These are phyloP conservation scores for Monosporascus ibericus DNA, from an alignment of 2,329 filamentous ascomycete genomes.

Conservation along the genomic window DNA sequence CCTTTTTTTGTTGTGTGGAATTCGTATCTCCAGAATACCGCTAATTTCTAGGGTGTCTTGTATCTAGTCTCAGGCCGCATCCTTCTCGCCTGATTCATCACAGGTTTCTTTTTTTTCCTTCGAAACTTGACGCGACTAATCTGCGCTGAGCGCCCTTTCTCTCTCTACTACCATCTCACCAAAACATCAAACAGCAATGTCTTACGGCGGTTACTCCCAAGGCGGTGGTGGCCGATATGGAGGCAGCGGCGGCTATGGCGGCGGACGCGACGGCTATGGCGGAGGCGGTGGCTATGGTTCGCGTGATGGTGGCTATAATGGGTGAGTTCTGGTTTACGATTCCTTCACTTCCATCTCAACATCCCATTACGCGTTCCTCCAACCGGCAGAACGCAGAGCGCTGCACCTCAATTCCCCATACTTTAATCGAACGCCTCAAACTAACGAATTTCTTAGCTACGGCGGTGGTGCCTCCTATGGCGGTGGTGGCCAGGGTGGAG, in stretches of 20 bases:
- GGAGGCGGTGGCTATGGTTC: conserved; percentile 26
- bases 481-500: conserved; percentile 58
- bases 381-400: neutral
- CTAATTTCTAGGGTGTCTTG: neutral
- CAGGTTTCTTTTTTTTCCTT: neutral
- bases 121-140: conserved; percentile 1
- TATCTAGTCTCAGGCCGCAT: neutral
- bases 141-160: conserved; percentile 17
- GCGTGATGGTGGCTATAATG: conserved; percentile 35
- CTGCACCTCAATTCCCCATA: neutral
- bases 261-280: conserved; percentile 16
- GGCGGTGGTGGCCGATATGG: conserved; percentile 39
- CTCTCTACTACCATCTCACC: conserved; percentile 6
- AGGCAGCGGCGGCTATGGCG: conserved; percentile 27
- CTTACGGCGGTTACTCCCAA: conserved; percentile 54
- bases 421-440: conserved; percentile 12
- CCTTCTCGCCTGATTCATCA: neutral
- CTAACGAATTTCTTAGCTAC: conserved; percentile 37
- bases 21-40: neutral
- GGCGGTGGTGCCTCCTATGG: too few relatives aligned
- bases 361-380: neutral
- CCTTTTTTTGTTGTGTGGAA: neutral
- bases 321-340: conserved; percentile 17
- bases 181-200: conserved; percentile 44
- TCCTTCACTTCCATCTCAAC: neutral